These are phyloP conservation scores for Sordariomycetes sp. DNA, from an alignment of 2,329 filamentous ascomycete species.

Conservation along the genomic window DNA sequence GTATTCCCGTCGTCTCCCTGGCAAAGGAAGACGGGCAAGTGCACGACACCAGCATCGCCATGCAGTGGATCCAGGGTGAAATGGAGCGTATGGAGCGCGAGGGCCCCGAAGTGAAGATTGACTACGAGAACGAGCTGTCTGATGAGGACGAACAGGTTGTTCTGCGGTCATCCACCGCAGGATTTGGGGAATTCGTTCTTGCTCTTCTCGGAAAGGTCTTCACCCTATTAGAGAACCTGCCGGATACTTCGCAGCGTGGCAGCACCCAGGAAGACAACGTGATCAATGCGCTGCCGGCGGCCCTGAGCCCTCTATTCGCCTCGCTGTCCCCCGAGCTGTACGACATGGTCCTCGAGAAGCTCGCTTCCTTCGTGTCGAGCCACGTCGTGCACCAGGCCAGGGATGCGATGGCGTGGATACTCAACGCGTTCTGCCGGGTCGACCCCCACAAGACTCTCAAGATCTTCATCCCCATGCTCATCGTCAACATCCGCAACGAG, in stretches of 20 bases:
- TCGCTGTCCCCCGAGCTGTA: constrained; percentile 89
- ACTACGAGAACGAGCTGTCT: constrained; percentile 71
- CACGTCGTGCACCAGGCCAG: constrained; percentile 95
- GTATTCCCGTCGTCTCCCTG: constrained; percentile 82
- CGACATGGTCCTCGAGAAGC: constrained; percentile 82
- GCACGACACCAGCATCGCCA: constrained; percentile 65
- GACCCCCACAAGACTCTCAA: constrained; percentile 89
- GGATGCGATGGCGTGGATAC: constrained; percentile 97
- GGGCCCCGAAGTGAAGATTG: constrained; percentile 73
- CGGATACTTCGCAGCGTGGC: constrained; percentile 78
- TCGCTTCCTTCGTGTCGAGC: constrained; percentile 80
- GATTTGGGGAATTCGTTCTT: constrained; percentile 84
- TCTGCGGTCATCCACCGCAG: constrained; percentile 84
- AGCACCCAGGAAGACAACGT: constrained; percentile 95
- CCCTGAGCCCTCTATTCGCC: constrained; percentile 81
- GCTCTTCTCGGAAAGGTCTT: constrained; percentile 91
- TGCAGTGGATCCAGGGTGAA: constrained; percentile 89
- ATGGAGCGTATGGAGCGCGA: constrained; percentile 89
- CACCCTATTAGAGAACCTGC: constrained; percentile 87
- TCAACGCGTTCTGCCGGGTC: constrained; percentile 92
- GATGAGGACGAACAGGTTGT: constrained; percentile 84
- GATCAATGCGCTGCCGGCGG: constrained; percentile 87
- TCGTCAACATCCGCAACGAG: constrained; percentile 86
- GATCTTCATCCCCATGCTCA: constrained; percentile 79
- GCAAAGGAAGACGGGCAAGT: constrained; percentile 47